phyloP scores from a whole-genome alignment of 371 early-diverging fungal species.

The Thermomucor indicae-seudaticae region DNA sequence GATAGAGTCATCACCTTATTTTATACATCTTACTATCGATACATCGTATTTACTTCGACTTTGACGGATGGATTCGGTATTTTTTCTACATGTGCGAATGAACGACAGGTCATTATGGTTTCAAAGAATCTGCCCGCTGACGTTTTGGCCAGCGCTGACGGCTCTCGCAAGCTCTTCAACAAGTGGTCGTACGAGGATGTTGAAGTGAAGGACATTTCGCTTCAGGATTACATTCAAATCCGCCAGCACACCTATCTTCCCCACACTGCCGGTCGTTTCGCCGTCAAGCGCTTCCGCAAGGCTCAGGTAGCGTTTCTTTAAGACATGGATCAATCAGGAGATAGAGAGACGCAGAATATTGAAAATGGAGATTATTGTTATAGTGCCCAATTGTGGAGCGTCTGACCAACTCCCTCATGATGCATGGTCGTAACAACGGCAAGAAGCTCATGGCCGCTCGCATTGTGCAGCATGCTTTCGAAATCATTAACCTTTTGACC shows the following conservation, averaged over 20 bases:
- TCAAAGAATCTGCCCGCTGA: constrained; percentile 64
- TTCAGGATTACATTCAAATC: constrained; percentile 94
- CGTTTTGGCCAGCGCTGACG: constrained; percentile 57
- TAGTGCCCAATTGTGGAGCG: constrained; percentile 99
- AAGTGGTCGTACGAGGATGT: constrained; percentile 96
- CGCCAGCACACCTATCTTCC: constrained; percentile 94
- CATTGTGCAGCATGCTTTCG: constrained; percentile 99
- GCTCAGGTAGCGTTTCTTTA: constrained; percentile 72
- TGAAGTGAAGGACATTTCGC: constrained; percentile 94
- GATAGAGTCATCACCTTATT: too few relatives aligned
- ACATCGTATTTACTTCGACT: not conserved
- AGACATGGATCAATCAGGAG: not conserved
- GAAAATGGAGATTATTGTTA: not conserved
- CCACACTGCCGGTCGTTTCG: constrained; percentile 98
- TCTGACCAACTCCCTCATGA: constrained; percentile 99
- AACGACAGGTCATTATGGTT: constrained; percentile 53
- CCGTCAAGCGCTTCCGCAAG: constrained; percentile 97
- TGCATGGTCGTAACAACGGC: constrained; percentile 99
- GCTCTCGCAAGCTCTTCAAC: constrained; percentile 81
- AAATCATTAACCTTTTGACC: constrained; percentile 98
- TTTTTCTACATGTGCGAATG: not conserved
- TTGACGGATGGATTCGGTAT: not conserved
- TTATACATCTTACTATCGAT: not conserved
- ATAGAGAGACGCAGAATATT: not conserved
- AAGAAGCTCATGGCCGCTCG: constrained; percentile 99